Conservation (phyloP, 495 filamentous ascomycete species). For the Penicillium lividum region DNA sequence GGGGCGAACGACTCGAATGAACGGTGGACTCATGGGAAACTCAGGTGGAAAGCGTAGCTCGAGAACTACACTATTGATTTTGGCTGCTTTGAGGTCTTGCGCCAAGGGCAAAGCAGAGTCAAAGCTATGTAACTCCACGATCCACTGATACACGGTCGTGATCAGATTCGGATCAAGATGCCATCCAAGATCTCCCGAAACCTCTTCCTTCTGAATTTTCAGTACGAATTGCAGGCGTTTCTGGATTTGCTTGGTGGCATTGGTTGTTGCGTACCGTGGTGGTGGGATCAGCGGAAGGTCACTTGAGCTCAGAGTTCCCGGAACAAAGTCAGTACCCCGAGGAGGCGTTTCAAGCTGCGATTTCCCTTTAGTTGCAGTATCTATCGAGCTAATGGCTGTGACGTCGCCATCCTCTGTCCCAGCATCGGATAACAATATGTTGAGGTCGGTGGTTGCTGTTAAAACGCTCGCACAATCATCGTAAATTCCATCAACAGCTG, state of each 20-base stretch:
- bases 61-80: conserved; percentile 67
- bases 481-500: not conserved
- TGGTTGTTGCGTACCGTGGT: conserved; percentile 68
- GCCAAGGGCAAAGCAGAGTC: conserved; percentile 67
- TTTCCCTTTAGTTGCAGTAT: not conserved
- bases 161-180: conserved; percentile 65
- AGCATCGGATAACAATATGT: conserved; percentile 24
- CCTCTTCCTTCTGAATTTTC: conserved; percentile 61
- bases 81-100: conserved; percentile 65
- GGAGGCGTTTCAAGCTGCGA: not conserved
- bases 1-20: conserved; percentile 81
- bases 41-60: conserved; percentile 77
- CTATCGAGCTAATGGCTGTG: not conserved
- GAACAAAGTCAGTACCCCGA: conserved; percentile 62
- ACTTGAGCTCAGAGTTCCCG: conserved; percentile 59
- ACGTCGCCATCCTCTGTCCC: not conserved
- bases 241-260: conserved; percentile 63
- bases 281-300: conserved; percentile 57
- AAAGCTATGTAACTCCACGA: conserved; percentile 87
- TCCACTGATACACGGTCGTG: conserved; percentile 87
- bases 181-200: conserved; percentile 78
- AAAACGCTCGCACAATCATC: conserved; percentile 16
- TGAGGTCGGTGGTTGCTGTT: conserved; percentile 30
- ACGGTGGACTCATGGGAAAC: conserved; percentile 80
- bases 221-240: conserved; percentile 62